Conservation (phyloP, 176 grass and related monocot genomes). For the Pharus latifolius region DNA sequence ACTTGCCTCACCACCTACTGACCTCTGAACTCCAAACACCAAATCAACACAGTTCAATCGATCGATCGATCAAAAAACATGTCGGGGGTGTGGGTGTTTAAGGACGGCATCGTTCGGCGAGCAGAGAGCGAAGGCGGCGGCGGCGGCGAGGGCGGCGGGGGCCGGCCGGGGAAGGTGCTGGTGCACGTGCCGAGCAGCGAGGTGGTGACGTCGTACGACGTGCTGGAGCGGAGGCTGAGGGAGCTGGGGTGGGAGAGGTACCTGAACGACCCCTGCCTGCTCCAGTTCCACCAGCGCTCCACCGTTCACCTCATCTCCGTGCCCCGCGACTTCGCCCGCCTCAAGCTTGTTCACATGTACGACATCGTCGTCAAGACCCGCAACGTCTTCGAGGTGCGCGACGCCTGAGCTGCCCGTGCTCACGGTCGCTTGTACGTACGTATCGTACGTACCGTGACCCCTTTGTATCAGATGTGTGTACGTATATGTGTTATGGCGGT, state of each 20-base stretch:
- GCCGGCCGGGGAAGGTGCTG: constrained; percentile 37
- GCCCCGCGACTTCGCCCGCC: constrained; percentile 52
- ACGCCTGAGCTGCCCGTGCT: constrained; percentile 22
- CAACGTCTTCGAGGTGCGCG: constrained; percentile 76
- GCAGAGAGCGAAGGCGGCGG: constrained; percentile 26
- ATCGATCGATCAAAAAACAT: constrained; percentile 9
- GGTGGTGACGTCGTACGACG: constrained; percentile 55
- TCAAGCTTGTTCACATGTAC: constrained; percentile 80
- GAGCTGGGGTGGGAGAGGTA: constrained; percentile 73
- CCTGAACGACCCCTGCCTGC: constrained; percentile 49
- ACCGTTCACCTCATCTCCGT: constrained; percentile 79
- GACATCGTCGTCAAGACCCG: constrained; percentile 82
- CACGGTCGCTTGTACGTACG: too few relatives aligned
- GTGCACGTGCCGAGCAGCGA: constrained; percentile 66
- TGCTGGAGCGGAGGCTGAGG: constrained; percentile 45
- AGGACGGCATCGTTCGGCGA: constrained; percentile 54
- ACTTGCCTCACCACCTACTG: not conserved
- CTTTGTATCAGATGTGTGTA: too few relatives aligned
- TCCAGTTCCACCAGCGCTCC: constrained; percentile 76
- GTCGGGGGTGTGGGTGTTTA: constrained; percentile 78
- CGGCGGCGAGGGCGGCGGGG: not conserved
- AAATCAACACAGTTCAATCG: not conserved
- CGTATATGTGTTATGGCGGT: too few relatives aligned
- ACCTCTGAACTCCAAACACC: not conserved
- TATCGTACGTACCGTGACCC: too few relatives aligned